phyloP scores from a whole-genome alignment of 345 rosid genomes.

The Citrus sinensis region DNA sequence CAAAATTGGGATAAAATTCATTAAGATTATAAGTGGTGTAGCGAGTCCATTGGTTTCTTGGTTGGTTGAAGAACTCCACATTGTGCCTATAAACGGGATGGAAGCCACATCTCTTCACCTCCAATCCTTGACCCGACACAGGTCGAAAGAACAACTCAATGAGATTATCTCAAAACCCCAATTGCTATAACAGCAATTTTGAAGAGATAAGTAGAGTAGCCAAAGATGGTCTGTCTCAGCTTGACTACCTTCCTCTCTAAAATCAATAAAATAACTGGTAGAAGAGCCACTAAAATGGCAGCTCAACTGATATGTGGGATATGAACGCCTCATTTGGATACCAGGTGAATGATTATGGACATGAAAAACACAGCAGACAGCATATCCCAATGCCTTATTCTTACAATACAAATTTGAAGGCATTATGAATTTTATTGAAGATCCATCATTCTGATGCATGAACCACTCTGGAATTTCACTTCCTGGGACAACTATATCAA shows the following conservation, averaged over 20 bases:
- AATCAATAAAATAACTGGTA: too few species aligned
- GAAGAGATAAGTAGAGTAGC: not conserved
- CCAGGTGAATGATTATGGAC: not conserved
- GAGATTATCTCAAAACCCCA: too few species aligned
- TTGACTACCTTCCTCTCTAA: not conserved
- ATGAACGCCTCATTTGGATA: not conserved
- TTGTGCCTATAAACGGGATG: not conserved
- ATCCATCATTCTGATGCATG: not conserved
- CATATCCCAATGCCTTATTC: not conserved
- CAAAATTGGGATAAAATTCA: too few species aligned
- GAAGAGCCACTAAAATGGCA: too few species aligned
- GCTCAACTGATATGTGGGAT: too few species aligned
- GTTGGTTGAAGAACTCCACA: too few species aligned
- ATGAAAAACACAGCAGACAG: not conserved
- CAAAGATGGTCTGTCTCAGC: not conserved
- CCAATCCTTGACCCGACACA: not conserved
- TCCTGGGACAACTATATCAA: constrained; percentile 1
- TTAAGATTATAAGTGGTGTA: too few species aligned
- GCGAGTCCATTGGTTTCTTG: too few species aligned
- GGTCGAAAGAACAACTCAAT: too few species aligned
- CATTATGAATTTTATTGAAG: not conserved
- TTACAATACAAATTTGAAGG: not conserved
- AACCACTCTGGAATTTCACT: constrained; percentile 17
- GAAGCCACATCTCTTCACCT: not conserved
- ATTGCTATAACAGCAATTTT: too few species aligned